Evolutionary conservation across 202 grass and related monocot genomes (phyloP).

Genomic region (Dendrocalamus latiflorus): DNA sequence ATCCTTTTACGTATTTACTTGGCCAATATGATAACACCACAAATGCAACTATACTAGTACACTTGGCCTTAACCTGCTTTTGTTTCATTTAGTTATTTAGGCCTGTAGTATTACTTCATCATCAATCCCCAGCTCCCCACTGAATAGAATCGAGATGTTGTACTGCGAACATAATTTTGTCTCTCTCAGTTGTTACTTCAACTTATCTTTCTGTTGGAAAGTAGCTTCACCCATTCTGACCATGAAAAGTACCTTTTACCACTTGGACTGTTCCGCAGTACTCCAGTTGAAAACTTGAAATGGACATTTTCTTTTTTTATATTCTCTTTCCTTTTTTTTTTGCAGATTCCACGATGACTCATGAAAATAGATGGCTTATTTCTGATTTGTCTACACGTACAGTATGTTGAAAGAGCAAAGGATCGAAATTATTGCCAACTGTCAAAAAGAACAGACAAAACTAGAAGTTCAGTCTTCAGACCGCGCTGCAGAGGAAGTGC

Average conservation of each 20-base stretch:
- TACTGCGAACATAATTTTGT: background rate
- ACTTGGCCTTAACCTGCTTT: background rate
- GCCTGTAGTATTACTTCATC: background rate
- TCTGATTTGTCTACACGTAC: background rate
- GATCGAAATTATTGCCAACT: background rate
- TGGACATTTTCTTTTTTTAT: background rate
- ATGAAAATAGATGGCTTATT: background rate
- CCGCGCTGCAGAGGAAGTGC: background rate
- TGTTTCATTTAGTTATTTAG: background rate
- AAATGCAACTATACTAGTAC: background rate
- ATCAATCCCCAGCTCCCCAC: background rate
- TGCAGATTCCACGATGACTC: constrained; percentile 6
- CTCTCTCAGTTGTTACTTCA: background rate
- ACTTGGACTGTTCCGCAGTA: constrained; percentile 9
- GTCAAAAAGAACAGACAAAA: background rate
- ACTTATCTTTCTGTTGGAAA: constrained; percentile 9
- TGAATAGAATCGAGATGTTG: background rate
- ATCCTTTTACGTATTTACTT: background rate
- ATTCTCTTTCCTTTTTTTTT: background rate
- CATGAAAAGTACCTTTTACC: constrained; percentile 24
- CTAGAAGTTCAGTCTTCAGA: background rate
- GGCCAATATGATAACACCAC: too few relatives aligned
- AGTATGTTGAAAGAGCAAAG: background rate
- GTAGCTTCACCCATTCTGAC: constrained; percentile 9
- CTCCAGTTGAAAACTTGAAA: constrained; percentile 22